Percentiles rank a stretch among this genome's conserved stretches.
phyloP scores from a whole-genome alignment of 148 eudicot species.

The Selenicereus undatus region DNA sequence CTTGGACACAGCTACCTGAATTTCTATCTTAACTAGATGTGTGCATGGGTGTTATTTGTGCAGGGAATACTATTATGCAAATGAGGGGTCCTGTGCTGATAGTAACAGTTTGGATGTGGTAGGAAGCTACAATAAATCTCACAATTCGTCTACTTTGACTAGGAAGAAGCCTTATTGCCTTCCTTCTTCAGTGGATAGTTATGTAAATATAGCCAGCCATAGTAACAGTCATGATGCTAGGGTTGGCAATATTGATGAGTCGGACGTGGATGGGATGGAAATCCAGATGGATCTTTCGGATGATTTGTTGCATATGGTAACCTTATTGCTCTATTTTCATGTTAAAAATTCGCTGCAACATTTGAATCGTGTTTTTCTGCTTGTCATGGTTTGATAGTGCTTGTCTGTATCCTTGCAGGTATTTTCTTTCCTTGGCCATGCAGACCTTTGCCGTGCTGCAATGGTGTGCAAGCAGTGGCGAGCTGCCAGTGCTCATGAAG shows the following conservation, averaged over 20 bases:
- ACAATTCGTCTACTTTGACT: constrained; percentile 21
- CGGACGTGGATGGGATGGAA: constrained; percentile 40
- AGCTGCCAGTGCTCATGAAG: constrained; percentile 86
- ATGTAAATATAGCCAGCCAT: constrained; percentile 30
- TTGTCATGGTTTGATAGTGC: background rate
- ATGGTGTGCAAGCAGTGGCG: constrained; percentile 97
- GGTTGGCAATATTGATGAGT: constrained; percentile 22
- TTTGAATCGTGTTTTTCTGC: background rate
- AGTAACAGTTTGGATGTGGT: constrained; percentile 13
- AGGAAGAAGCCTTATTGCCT: constrained; percentile 30
- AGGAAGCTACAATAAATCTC: constrained; percentile 23
- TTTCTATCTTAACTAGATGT: background rate
- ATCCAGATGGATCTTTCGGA: constrained; percentile 94
- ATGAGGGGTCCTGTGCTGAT: constrained; percentile 24
- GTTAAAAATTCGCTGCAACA: background rate
- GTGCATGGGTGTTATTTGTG: constrained; percentile 28
- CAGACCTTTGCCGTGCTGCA: constrained; percentile 85
- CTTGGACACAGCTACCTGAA: background rate
- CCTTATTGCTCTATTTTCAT: background rate
- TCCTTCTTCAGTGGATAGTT: constrained; percentile 28
- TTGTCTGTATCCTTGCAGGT: constrained; percentile 43
- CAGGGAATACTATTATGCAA: constrained; percentile 38
- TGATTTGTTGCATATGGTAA: constrained; percentile 91
- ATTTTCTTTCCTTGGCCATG: constrained; percentile 73
- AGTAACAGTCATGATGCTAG: constrained; percentile 21